Conservation (phyloP, 1,284 basidiomycete species). For the Sutorius eximius region DNA sequence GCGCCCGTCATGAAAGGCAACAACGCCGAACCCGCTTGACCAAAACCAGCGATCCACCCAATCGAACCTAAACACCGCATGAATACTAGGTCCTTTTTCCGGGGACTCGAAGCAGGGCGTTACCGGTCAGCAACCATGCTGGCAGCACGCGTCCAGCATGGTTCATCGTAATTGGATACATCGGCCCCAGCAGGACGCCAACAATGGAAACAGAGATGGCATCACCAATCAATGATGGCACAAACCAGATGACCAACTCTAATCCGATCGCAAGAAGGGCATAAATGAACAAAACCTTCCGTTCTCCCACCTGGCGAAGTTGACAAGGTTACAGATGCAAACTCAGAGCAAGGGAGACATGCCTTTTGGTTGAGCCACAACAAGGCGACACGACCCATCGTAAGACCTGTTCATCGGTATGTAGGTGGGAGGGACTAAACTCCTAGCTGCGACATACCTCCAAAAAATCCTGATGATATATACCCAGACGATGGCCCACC, state of each 20-base stretch:
- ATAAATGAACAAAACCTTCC: constrained; percentile 33
- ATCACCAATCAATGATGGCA: constrained; percentile 51
- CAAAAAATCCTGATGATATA: constrained; percentile 53
- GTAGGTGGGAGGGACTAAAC: not conserved
- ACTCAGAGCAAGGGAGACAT: not conserved
- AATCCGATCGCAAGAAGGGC: constrained; percentile 39
- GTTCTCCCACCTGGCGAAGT: constrained; percentile 30
- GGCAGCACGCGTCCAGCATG: constrained; percentile 49
- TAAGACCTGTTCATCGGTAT: constrained; percentile 22
- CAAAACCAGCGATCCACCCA: constrained; percentile 56
- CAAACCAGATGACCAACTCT: constrained; percentile 54
- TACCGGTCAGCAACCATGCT: constrained; percentile 44
- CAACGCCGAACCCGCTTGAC: constrained; percentile 52
- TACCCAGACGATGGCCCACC: constrained; percentile 52
- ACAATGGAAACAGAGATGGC: constrained; percentile 56
- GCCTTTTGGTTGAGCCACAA: constrained; percentile 34
- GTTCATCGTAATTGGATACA: constrained; percentile 57
- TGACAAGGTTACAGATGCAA: not conserved
- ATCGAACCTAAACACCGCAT: constrained; percentile 36
- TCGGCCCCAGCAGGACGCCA: constrained; percentile 53
- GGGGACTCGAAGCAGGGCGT: not conserved
- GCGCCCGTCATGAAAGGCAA: constrained; percentile 59
- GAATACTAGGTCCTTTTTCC: not conserved
- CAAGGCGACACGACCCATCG: constrained; percentile 28
- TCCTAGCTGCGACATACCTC: constrained; percentile 34